Base-by-base conservation (phyloP, 192 early-diverging fungal genomes). In the Linnemannia hyalina region DNA sequence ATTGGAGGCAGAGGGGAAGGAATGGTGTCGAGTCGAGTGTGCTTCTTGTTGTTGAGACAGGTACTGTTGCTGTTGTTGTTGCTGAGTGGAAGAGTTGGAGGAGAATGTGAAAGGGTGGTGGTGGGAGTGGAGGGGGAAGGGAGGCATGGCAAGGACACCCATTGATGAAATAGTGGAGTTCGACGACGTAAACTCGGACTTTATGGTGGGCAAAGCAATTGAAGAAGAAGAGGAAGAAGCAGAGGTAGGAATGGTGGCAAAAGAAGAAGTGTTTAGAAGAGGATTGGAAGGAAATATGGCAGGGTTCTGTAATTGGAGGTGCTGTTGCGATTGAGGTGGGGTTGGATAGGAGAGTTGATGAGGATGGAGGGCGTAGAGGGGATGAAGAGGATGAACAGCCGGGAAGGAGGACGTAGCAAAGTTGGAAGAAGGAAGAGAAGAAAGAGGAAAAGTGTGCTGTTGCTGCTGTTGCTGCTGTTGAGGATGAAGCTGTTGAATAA, bases 61-160 rank as follows among this genome's bases (percentile, higher is more conserved):
- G 41, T 8, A 9, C 35, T 76, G 65, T 75, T 74, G 63, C 41
- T 72, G 80, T 40, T 71, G 80, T 49, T 44, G 75, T 20, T 29
- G 74, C 22, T 41, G 49, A 42, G 47, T 13, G 20, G 69, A 22
- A 23, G 26, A 38, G 26, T 6, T 44, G 26, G 36, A n/a, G 10
- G 35, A 35, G 49, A 15, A 42, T 41, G n/a, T 23, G 70, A 32
- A n/a, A 1, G 54, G 63, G 46, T 36, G 71, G 18, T 65, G 74
- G 73, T 52, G 75, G 29, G 78, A 26, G 70, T 78, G 82, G 20
- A 75, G n/a, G 4, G 82, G 63, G 29, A 77, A 20, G 8, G 76
- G 76, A 52, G 82, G 76, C 47, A 83, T 69, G 46, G 82, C 49
- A 4, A 83, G 82, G 63, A 83, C 42, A 38, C 73, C 76, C 82